A percentile compares a stretch with the other conserved stretches of the same genome.
Conservation (phyloP, 2,329 filamentous ascomycete species). For the Paraconiothyrium brasiliense region DNA sequence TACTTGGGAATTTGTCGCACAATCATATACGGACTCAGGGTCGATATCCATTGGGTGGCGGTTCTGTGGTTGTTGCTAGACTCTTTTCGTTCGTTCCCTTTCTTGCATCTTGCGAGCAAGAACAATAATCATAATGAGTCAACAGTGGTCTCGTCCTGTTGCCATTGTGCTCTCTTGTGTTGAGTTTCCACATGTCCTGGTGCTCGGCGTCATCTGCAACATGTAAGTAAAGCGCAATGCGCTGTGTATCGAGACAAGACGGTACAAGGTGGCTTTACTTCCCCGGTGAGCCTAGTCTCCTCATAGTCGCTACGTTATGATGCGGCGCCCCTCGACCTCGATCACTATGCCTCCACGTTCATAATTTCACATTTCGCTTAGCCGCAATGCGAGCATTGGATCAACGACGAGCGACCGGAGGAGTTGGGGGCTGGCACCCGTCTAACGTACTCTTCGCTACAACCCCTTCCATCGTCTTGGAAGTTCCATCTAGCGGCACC, state of each 20-base stretch:
- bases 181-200: background rate
- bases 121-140: slow-evolving; percentile 7
- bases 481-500: background rate
- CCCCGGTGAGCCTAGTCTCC: too few species aligned
- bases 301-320: too few species aligned
- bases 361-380: background rate
- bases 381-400: background rate
- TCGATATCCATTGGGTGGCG: slow-evolving; percentile 15
- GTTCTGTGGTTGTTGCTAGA: slow-evolving; percentile 1
- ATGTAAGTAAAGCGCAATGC: background rate
- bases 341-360: too few species aligned
- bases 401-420: background rate
- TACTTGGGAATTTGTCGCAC: slow-evolving; percentile 1
- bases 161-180: background rate
- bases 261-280: too few species aligned
- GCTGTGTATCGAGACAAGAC: background rate
- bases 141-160: background rate
- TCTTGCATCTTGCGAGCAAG: background rate
- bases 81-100: background rate
- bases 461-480: background rate
- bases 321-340: too few species aligned
- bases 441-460: background rate
- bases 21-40: slow-evolving; percentile 2
- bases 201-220: background rate
- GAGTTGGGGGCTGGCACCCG: background rate